Conservation (phyloP, 179 eudicot species). For the Carnegiea gigantea region DNA sequence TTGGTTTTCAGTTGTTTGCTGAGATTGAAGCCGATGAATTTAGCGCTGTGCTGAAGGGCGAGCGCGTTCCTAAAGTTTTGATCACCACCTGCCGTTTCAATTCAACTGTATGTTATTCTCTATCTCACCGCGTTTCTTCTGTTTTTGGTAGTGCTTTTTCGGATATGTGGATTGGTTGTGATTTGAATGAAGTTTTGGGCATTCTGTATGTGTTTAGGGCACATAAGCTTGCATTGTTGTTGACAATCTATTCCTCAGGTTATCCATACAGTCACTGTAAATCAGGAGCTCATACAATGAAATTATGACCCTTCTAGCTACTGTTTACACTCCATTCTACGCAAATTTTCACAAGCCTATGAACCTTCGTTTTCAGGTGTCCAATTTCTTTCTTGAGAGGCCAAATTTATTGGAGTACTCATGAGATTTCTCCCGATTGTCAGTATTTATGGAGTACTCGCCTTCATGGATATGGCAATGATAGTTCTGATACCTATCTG, state of each 20-base stretch:
- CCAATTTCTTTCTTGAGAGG: background rate
- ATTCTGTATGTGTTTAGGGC: background rate
- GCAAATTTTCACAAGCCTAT: background rate
- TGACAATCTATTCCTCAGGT: background rate
- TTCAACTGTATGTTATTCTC: conserved; percentile 55
- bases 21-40: conserved; percentile 88
- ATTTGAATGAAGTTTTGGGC: background rate
- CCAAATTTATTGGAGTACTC: background rate
- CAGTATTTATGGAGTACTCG: background rate
- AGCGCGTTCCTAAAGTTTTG: conserved; percentile 63
- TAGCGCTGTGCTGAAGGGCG: conserved; percentile 57
- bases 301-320: background rate
- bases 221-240: background rate
- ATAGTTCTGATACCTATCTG: background rate
- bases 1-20: conserved; percentile 70
- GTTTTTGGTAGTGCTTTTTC: background rate
- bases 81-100: conserved; percentile 87
- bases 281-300: background rate
- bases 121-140: background rate
- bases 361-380: background rate
- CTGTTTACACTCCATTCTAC: background rate
- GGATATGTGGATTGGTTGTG: background rate
- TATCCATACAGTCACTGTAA: background rate
- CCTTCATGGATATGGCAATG: background rate
- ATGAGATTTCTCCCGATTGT: background rate